Conservation (phyloP, 768 basidiomycete species). For the Strobilomyces confusus region DNA sequence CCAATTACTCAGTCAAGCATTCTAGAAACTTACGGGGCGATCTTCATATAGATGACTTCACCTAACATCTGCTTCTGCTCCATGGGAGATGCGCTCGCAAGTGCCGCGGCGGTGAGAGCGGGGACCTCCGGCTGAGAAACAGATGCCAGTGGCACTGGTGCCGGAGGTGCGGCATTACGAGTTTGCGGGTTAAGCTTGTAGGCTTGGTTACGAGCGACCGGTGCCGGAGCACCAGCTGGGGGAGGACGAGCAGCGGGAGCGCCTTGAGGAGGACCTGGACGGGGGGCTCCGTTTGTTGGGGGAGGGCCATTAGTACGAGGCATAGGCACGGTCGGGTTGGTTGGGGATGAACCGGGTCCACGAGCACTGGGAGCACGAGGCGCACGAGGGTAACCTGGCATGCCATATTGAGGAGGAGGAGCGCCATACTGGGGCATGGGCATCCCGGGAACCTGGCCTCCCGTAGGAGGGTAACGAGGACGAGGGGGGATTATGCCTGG, state of each 20-base stretch:
- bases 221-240: slow-evolving; percentile 44
- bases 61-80: slow-evolving; percentile 99
- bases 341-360: slow-evolving; percentile 68
- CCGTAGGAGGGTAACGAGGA: slow-evolving; percentile 71
- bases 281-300: slow-evolving; percentile 51
- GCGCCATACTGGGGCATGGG: slow-evolving; percentile 73
- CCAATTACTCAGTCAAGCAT: neutral
- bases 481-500: slow-evolving; percentile 87
- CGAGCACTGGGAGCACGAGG: slow-evolving; percentile 63
- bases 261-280: slow-evolving; percentile 40
- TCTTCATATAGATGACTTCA: slow-evolving; percentile 92
- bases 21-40: slow-evolving; percentile 55
- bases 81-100: slow-evolving; percentile 56
- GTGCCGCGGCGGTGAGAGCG: slow-evolving; percentile 56
- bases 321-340: slow-evolving; percentile 55
- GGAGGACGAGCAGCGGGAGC: slow-evolving; percentile 42
- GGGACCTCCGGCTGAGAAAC: slow-evolving; percentile 49
- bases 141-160: slow-evolving; percentile 32
- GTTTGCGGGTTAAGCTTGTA: slow-evolving; percentile 35
- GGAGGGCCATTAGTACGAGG: slow-evolving; percentile 65
- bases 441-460: slow-evolving; percentile 72
- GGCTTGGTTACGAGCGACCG: slow-evolving; percentile 32
- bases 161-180: slow-evolving; percentile 34
- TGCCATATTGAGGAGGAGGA: slow-evolving; percentile 71
- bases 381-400: slow-evolving; percentile 59